phyloP scores from a whole-genome alignment of 306 rosid genomes.

The Cucurbita pepo region DNA sequence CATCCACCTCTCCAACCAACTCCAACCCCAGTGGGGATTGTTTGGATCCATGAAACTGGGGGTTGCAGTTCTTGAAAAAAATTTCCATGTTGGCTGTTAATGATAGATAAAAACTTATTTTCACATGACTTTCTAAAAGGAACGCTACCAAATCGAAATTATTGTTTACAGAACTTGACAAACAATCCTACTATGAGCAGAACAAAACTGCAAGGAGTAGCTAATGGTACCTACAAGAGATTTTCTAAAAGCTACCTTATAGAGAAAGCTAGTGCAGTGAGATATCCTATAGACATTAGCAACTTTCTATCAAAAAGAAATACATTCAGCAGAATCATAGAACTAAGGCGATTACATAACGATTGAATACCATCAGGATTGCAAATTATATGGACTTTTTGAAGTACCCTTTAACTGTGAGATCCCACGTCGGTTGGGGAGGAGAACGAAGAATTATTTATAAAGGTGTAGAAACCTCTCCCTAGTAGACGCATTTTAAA shows the following conservation, averaged over 20 bases:
- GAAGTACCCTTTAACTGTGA: neutral
- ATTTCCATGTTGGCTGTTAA: slow-evolving; percentile 48
- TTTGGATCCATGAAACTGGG: slow-evolving; percentile 65
- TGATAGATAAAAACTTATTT: neutral
- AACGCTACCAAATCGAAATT: neutral
- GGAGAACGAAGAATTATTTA: too few species aligned
- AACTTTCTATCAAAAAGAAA: neutral
- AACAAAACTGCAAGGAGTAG: neutral
- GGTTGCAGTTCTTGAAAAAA: slow-evolving; percentile 32
- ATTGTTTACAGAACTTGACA: neutral
- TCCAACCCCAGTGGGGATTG: slow-evolving; percentile 97
- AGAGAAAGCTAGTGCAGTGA: neutral
- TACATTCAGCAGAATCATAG: neutral
- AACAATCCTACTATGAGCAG: neutral
- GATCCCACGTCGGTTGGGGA: too few species aligned
- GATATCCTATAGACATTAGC: neutral
- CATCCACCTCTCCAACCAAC: slow-evolving; percentile 95
- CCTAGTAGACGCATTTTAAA: too few species aligned
- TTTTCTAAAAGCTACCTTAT: neutral
- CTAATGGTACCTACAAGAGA: neutral
- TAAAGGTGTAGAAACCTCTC: too few species aligned
- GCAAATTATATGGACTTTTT: neutral
- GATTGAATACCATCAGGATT: neutral
- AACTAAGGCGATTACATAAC: neutral
- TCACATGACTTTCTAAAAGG: neutral